These are phyloP conservation scores for Haplosporangium gracile DNA, from an alignment of 192 early-diverging fungal species.

Conservation along the genomic window DNA sequence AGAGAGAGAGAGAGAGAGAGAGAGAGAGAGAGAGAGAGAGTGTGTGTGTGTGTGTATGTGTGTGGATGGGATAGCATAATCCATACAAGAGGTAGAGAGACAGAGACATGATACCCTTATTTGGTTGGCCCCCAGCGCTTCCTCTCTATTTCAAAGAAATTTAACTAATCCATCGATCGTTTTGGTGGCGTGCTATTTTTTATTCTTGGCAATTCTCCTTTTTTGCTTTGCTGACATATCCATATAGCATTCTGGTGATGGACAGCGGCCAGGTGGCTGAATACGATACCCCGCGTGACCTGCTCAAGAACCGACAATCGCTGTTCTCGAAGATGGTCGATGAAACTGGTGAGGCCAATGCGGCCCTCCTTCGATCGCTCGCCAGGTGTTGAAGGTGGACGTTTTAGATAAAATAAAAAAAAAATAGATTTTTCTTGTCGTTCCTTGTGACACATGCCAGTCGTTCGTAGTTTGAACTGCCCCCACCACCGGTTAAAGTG, in stretches of 20 bases:
- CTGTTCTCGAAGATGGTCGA: constrained; percentile 60
- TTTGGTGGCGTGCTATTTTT: not conserved
- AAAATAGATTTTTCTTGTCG: not conserved
- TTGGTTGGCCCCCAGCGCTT: not conserved
- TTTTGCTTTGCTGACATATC: constrained; percentile 41
- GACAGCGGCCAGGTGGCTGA: constrained; percentile 81
- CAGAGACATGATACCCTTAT: not conserved
- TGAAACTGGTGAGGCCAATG: constrained; percentile 42
- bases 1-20: no score
- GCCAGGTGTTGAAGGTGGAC: constrained; percentile 18
- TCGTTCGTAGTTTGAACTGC: not conserved
- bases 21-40: no score
- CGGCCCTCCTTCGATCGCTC: constrained; percentile 34
- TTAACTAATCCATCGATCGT: not conserved
- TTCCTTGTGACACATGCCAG: no score
- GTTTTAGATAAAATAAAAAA: not conserved
- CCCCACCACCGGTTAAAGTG: not conserved
- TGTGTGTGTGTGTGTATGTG: not conserved
- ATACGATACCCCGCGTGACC: constrained; percentile 72
- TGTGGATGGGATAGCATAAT: not conserved
- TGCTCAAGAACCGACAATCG: constrained; percentile 64
- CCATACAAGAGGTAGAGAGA: not conserved
- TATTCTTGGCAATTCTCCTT: not conserved
- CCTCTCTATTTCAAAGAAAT: not conserved
- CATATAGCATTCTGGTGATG: constrained; percentile 77